phyloP scores from a whole-genome alignment of 78 protist species.

The Dictyostelium intermedium region DNA sequence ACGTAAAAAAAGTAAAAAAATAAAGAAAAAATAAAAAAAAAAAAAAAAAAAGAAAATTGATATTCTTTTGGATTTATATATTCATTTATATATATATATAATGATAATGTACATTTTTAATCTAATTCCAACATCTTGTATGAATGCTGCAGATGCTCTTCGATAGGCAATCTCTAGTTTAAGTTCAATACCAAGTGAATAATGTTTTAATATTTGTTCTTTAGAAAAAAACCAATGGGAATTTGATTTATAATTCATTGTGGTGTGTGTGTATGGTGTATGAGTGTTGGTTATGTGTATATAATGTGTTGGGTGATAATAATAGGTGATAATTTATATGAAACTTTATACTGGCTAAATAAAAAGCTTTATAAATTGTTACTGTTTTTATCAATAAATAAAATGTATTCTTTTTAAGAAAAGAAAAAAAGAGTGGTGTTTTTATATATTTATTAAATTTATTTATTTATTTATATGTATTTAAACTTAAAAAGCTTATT shows the following conservation, averaged over 20 bases:
- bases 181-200: constrained; percentile 31
- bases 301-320: neutral
- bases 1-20: too few species aligned
- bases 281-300: neutral
- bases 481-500: neutral
- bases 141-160: constrained; percentile 66
- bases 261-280: neutral
- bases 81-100: too few species aligned
- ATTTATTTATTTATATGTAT: neutral
- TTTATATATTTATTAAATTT: neutral
- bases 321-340: neutral
- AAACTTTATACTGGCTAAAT: constrained; percentile 1
- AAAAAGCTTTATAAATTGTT: neutral
- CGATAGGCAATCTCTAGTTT: constrained; percentile 43
- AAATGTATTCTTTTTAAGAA: too few species aligned
- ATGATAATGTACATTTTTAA: constrained; percentile 43
- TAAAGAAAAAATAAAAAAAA: too few species aligned
- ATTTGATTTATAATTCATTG: neutral
- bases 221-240: constrained; percentile 54
- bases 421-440: neutral
- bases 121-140: constrained; percentile 68
- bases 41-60: neutral
- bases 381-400: neutral
- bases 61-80: too few species aligned
- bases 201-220: constrained; percentile 56